These are phyloP conservation scores for Fusarium sp. DNA, from an alignment of 2,329 filamentous ascomycete genomes.

Conservation along the genomic window DNA sequence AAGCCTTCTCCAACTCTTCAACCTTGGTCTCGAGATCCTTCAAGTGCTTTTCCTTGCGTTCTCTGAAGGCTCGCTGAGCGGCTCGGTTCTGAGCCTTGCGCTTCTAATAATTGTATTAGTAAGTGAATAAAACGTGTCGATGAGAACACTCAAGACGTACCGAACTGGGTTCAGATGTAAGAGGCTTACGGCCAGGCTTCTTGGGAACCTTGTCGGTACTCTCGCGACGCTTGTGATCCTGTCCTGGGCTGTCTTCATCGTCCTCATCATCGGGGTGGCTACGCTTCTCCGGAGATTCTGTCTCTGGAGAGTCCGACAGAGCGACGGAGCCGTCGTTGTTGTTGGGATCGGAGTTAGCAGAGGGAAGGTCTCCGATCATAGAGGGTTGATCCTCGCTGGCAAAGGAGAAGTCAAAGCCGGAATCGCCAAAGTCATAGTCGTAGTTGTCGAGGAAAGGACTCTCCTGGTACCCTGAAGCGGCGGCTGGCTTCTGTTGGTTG, in stretches of 20 bases:
- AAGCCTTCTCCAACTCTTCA: constrained; percentile 83
- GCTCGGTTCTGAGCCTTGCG: constrained; percentile 96
- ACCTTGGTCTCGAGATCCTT: constrained; percentile 88
- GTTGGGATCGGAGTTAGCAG: constrained; percentile 13
- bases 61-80: constrained; percentile 92
- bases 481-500: constrained; percentile 59
- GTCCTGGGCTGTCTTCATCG: constrained; percentile 67
- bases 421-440: constrained; percentile 83
- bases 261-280: constrained; percentile 80
- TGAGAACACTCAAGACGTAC: constrained; percentile 71
- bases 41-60: constrained; percentile 93
- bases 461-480: constrained; percentile 70
- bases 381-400: constrained; percentile 68
- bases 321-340: constrained; percentile 57
- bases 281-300: constrained; percentile 75
- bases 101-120: constrained; percentile 70
- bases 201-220: constrained; percentile 89
- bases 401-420: constrained; percentile 78
- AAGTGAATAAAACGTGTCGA: constrained; percentile 11
- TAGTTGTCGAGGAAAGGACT: constrained; percentile 87
- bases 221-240: constrained; percentile 80
- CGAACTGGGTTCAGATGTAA: constrained; percentile 95
- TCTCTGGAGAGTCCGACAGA: constrained; percentile 73
- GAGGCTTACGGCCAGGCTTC: constrained; percentile 95
- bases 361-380: constrained; percentile 83